Evolutionary conservation across 768 basidiomycete genomes (phyloP), one percentile per base, ranked within the genome.

Genomic region (Lentinus brumalis): DNA sequence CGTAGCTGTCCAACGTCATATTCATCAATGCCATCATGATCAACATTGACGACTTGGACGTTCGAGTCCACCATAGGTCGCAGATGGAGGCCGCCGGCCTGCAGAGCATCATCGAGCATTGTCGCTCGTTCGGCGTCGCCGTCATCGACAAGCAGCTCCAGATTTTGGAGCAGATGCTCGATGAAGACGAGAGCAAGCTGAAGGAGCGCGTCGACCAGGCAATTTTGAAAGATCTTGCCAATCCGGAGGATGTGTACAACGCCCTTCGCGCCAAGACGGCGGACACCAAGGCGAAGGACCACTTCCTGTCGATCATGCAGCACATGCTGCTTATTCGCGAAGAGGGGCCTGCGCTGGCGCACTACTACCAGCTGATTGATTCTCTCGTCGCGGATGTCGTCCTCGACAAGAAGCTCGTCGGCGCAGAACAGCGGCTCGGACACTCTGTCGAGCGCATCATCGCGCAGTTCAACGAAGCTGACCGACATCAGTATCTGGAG

Each of bases 291-390:
- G 94, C 95, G 6, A 80, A 83, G 66, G 87, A 91, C 63, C 88
- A 96, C 71, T 91, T 99, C 72, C 78, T 96, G 44, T 92, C 93
- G n/a, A 90, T 94, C 74, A 85, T 98, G 83, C 94, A 94, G 70
- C 95, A 98, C 74, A 74, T 99, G 58, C 80, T 98, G 18, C 84
- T 98, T 65, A 91, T 98, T 65, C 85, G 90, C 56, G 91, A 93
- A 67, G 93, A 98, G 66, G 92, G 89, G 5, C 88, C 89, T 39
- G 81, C 87, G 30, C 84, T 93, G 75, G 86, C 87, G 45, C 91
- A 94, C 64, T 92, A 96, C 72, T 98, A 91, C 74, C 93, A 93
- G 72, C 83, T 99, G 40, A 81, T 99, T 64, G 94, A 98, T 71
- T 87, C 89, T 7, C 79, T 98, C 47, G 85, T 98, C 47, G 87